Base-by-base conservation (phyloP, 23 red algal genomes). In the Cyanidiococcus yangmingshanensis region DNA sequence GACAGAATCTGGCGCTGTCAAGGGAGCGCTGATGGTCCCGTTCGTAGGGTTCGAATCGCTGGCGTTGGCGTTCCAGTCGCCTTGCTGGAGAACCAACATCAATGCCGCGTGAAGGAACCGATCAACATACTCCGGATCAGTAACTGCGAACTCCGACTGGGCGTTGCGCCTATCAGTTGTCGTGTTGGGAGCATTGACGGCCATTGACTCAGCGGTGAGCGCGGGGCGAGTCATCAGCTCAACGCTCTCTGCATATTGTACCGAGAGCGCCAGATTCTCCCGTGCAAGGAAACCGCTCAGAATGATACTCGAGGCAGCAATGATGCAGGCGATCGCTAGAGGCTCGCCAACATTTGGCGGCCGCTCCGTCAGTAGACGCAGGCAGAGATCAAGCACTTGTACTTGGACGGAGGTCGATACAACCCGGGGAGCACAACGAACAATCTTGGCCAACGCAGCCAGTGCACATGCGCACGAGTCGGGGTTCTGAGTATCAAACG, bases 51-150 rank as follows among this genome's bases (percentile, higher is more conserved):
- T 54, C 45, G 45, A 54, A 21, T 54, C 12, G 12, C 45, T 54
- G 45, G 45, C 21, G 12, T 15, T 7, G 45, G 45, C 63, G 7
- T 35, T 71, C 63, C 63, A 71, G 32, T 71, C 63, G 63, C 63
- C 63, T 29, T 71, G 63, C n/a, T 35, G 63, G 16, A 32, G 63
- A 7, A 71, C 63, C 63, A 71, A 29, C 63, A 35, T 17, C 63
- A 71, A 29, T 7, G 32, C n/a, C 27, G 63, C 63, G 63, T 71
- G 21, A 35, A 71, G 63, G 63, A 71, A 32, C 7, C n/a, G 32
- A 35, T 71, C 63, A 2, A 71, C 63, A 21, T 21, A 21, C 21
- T 54, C 45, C 21, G 45, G 45, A 21, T 21, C 21, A 7, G 45
- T 21, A 21, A 54, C 12, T 21, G 7, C 12, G 12, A 15, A 21